Base-by-base conservation (phyloP, 2,329 filamentous ascomycete genomes). In the Fusarium gaditjirri region DNA sequence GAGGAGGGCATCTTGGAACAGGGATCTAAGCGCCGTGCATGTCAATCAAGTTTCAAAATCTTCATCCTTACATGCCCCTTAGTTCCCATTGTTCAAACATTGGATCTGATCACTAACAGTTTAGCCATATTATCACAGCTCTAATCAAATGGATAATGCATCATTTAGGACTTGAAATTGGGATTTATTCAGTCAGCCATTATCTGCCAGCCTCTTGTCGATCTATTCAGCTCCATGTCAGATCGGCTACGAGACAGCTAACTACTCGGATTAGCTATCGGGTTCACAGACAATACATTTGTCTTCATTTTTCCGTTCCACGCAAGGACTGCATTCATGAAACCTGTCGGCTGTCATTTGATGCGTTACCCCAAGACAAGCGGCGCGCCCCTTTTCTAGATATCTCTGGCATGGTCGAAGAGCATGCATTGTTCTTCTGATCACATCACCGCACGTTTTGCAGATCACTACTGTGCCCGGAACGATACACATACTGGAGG, bases 31-130 rank as follows among this genome's bases (percentile, higher is more conserved):
- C 12, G 14, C 17, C 6, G 10, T 6, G 10, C 5, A 31, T 9
- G 3, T 6, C 3, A 12, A 13, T 13, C 3, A 31, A 31, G 3
- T 4, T 29, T 29, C 13, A 11, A 1, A 2, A 3, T 10, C 8
- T 10, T 27, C 5, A 1, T 14, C 0, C 8, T 44, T 14, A 10
- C 14, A 1, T 46, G 29, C 6, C 25, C 25, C 25, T 25, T 25
- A 25, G 25, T 25, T 25, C 25, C 25, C 25, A 25, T 25, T 25
- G 25, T 4, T 25, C 25, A 25, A 25, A 25, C 5, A 25, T 25
- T 25, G 25, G 25, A 25, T 25, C 25, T 25, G 25, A 25, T 25
- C 25, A 25, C 25, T 25, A 25, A 25, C 25, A 25, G 25, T 25
- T 4, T 25, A 25, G 5, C 25, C 5, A 25, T 25, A 25, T 25